phyloP scores from a whole-genome alignment of 768 basidiomycete genomes.

The Serpula lacrymans region DNA sequence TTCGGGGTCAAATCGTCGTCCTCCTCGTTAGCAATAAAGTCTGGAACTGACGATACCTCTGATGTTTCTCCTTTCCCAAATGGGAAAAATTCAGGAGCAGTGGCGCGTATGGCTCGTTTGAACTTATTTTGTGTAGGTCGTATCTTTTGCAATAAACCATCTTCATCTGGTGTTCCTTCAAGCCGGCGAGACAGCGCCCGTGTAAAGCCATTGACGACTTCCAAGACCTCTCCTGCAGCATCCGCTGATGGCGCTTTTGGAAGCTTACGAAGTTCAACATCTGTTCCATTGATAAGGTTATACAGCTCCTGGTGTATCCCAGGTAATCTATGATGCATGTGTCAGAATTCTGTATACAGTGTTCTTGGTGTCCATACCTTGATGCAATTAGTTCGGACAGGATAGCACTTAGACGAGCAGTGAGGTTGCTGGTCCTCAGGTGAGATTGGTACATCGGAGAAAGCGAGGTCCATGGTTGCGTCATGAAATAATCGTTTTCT shows the following conservation, averaged over 20 bases:
- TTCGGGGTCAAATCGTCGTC: constrained; percentile 17
- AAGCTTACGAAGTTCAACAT: constrained; percentile 26
- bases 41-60: constrained; percentile 4
- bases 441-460: constrained; percentile 47
- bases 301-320: constrained; percentile 58
- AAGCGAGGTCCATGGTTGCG: constrained; percentile 51
- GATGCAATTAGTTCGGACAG: constrained; percentile 62
- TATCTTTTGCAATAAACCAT: constrained; percentile 56
- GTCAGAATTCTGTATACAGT: too few species aligned
- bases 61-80: constrained; percentile 25
- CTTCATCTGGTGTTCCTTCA: constrained; percentile 48
- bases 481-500: constrained; percentile 59
- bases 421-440: constrained; percentile 54
- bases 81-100: constrained; percentile 58
- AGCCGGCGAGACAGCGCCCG: constrained; percentile 42
- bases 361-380: too few species aligned
- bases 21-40: constrained; percentile 42
- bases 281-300: constrained; percentile 37
- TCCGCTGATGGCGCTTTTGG: constrained; percentile 55
- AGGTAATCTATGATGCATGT: constrained; percentile 45
- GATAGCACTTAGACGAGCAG: constrained; percentile 53
- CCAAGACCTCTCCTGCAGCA: constrained; percentile 54
- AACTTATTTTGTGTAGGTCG: constrained; percentile 48
- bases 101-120: constrained; percentile 41
- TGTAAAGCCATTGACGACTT: constrained; percentile 44